phyloP scores from a whole-genome alignment of 441 rosid species.

The Euphorbia celastroides region DNA sequence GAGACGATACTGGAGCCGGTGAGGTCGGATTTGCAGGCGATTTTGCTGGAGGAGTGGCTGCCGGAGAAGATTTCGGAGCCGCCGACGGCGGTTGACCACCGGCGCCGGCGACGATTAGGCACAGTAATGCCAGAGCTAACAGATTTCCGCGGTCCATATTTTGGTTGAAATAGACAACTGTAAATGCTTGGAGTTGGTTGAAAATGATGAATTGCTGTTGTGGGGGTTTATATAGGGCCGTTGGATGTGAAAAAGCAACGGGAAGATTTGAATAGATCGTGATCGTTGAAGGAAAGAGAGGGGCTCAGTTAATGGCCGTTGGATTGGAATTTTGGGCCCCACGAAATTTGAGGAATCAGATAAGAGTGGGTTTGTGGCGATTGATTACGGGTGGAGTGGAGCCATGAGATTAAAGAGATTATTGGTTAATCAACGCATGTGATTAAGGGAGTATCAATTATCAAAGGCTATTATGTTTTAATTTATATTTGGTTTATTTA shows the following conservation, averaged over 20 bases:
- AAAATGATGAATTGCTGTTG: background rate
- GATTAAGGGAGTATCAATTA: slow-evolving; percentile 18
- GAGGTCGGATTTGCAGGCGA: slow-evolving; percentile 30
- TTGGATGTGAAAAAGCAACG: slow-evolving; percentile 12
- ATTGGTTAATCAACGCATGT: slow-evolving; percentile 27
- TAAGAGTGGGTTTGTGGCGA: slow-evolving; percentile 14
- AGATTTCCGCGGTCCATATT: slow-evolving; percentile 46
- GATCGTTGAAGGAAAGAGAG: too few relatives aligned
- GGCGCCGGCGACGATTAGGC: slow-evolving; percentile 60
- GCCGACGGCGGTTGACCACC: slow-evolving; percentile 64
- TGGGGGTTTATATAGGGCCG: slow-evolving; percentile 12
- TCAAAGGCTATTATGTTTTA: too few relatives aligned
- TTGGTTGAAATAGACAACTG: background rate
- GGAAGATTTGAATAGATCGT: slow-evolving; percentile 30
- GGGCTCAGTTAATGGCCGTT: too few relatives aligned
- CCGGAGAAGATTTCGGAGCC: slow-evolving; percentile 41
- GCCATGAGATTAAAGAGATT: slow-evolving; percentile 1
- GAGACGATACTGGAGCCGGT: slow-evolving; percentile 31
- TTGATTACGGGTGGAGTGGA: slow-evolving; percentile 25
- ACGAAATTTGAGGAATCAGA: background rate
- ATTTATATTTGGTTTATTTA: too few relatives aligned
- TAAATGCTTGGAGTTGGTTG: background rate
- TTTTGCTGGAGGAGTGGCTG: slow-evolving; percentile 33
- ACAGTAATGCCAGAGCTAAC: slow-evolving; percentile 41
- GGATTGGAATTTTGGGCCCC: slow-evolving; percentile 9